Evolutionary conservation across 176 grass and related monocot genomes (phyloP).

Genomic region (maize (Zea mays)): Zm-B73-REFERENCE-NAM-5.0 NC_050098.1:1213001-1213500

Average conservation of each 20-base stretch:
- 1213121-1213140: slow-evolving; percentile 37
- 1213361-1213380: neutral
- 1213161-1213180: slow-evolving; percentile 46
- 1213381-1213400: neutral
- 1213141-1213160: slow-evolving; percentile 32
- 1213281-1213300: neutral
- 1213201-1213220: slow-evolving; percentile 30
- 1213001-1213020: slow-evolving; percentile 37
- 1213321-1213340: neutral
- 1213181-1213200: slow-evolving; percentile 39
- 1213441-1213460: neutral
- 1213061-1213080: slow-evolving; percentile 49
- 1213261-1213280: neutral
- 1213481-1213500: neutral
- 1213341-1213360: neutral
- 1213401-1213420: neutral
- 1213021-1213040: slow-evolving; percentile 5
- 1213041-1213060: slow-evolving; percentile 32
- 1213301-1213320: neutral
- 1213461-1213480: neutral
- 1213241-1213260: slow-evolving; percentile 49
- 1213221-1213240: slow-evolving; percentile 27
- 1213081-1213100: slow-evolving; percentile 23
- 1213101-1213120: slow-evolving; percentile 42
- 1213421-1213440: neutral